These are phyloP conservation scores for Panicum virgatum DNA, from an alignment of 202 grass and related monocot species.

Conservation along the genomic window DNA sequence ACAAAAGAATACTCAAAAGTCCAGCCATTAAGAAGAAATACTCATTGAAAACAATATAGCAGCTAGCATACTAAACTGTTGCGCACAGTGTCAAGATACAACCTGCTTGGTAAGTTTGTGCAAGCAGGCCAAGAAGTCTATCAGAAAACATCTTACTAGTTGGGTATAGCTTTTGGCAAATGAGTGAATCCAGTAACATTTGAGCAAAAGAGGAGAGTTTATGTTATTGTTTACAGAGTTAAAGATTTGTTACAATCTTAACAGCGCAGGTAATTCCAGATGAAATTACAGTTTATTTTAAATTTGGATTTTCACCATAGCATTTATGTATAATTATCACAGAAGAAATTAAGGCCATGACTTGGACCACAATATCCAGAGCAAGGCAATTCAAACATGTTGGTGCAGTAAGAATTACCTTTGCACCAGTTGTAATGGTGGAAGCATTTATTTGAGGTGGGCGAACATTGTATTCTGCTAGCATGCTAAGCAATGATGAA, in stretches of 20 bases:
- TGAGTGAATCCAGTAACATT: background rate
- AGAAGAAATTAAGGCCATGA: background rate
- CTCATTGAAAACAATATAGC: slow-evolving; percentile 16
- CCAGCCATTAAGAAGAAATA: slow-evolving; percentile 11
- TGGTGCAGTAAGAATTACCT: slow-evolving; percentile 52
- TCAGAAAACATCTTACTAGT: background rate
- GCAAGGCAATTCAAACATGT: background rate
- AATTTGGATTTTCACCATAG: too few species aligned
- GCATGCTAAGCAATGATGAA: slow-evolving; percentile 87
- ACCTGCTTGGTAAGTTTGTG: background rate
- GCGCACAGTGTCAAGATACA: background rate
- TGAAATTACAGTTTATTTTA: too few species aligned
- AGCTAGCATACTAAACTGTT: slow-evolving; percentile 8
- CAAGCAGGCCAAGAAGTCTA: background rate
- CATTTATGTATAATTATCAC: background rate
- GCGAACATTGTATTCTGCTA: slow-evolving; percentile 75
- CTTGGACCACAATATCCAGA: slow-evolving; percentile 8
- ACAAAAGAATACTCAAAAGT: background rate
- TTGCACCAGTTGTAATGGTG: slow-evolving; percentile 64
- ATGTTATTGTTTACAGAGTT: too few species aligned
- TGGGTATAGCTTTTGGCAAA: background rate
- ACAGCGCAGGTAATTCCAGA: too few species aligned
- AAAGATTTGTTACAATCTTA: too few species aligned
- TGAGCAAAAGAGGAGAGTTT: background rate
- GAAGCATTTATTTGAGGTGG: slow-evolving; percentile 81